These are phyloP conservation scores for Arabidopsis arenosa DNA, from an alignment of 345 rosid species.

Conservation along the genomic window DNA sequence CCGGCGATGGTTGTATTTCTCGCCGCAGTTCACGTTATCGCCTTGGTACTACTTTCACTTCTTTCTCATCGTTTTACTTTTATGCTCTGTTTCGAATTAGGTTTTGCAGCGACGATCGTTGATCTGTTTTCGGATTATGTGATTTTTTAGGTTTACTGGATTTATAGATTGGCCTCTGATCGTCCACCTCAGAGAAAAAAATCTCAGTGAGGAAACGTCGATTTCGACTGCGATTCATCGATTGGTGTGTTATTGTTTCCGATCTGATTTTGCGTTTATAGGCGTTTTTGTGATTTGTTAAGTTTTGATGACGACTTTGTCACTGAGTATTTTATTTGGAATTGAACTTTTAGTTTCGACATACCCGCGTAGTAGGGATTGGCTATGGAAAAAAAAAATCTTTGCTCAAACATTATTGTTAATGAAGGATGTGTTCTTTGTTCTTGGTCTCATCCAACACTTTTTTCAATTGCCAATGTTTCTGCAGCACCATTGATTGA, in stretches of 20 bases:
- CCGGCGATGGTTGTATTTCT: conserved; percentile 67
- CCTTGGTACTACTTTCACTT: conserved; percentile 55
- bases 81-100: neutral
- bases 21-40: conserved; percentile 79
- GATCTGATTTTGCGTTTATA: conserved; percentile 5
- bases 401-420: no score
- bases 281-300: neutral
- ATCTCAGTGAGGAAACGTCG: conserved; percentile 53
- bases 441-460: conserved; percentile 2
- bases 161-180: conserved; percentile 75
- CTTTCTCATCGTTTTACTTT: neutral
- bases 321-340: neutral
- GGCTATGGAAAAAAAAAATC: no score
- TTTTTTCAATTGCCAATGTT: conserved; percentile 4
- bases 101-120: neutral
- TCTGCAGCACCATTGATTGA: neutral
- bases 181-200: conserved; percentile 76
- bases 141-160: conserved; percentile 68
- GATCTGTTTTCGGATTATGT: conserved; percentile 16
- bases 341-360: neutral
- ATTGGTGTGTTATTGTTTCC: neutral
- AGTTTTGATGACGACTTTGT: neutral
- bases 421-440: conserved; percentile 2
- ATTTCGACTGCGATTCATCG: neutral
- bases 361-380: no score